Evolutionary conservation across 441 rosid genomes (phyloP).

Genomic region (Mallotus japonicus): DNA sequence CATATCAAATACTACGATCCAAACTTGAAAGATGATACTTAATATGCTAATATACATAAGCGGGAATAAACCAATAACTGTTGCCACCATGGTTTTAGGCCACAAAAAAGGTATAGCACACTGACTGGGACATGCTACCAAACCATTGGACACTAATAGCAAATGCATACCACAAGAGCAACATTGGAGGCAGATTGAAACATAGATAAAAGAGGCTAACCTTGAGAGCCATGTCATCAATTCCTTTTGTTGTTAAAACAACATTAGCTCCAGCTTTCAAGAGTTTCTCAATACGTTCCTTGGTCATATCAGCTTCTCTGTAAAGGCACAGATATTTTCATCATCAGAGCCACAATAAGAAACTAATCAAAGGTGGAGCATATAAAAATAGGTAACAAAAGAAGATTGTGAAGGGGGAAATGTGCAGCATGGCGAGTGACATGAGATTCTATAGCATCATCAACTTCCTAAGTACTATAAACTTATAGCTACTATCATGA

Average conservation of each 20-base stretch:
- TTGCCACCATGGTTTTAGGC: background rate
- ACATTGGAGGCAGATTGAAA: constrained; percentile 11
- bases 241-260: constrained; percentile 91
- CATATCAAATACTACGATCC: background rate
- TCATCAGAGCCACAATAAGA: background rate
- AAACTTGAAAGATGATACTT: background rate
- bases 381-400: background rate
- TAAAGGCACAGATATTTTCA: constrained; percentile 21
- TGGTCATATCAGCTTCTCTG: constrained; percentile 98
- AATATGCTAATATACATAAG: background rate
- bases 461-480: background rate
- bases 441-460: background rate
- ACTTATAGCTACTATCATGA: background rate
- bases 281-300: constrained; percentile 91
- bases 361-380: background rate
- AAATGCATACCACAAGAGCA: background rate
- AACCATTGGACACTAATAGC: background rate
- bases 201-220: constrained; percentile 30
- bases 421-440: background rate
- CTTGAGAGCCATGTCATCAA: constrained; percentile 99
- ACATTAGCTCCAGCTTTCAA: constrained; percentile 97
- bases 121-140: background rate
- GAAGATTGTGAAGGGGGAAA: background rate
- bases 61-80: background rate
- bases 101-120: background rate